A percentile compares a stretch with the other conserved stretches of the same genome.
These are phyloP conservation scores for Cenchrus purpureus DNA, from an alignment of 176 grass and related monocot genomes.

Conservation along the genomic window DNA sequence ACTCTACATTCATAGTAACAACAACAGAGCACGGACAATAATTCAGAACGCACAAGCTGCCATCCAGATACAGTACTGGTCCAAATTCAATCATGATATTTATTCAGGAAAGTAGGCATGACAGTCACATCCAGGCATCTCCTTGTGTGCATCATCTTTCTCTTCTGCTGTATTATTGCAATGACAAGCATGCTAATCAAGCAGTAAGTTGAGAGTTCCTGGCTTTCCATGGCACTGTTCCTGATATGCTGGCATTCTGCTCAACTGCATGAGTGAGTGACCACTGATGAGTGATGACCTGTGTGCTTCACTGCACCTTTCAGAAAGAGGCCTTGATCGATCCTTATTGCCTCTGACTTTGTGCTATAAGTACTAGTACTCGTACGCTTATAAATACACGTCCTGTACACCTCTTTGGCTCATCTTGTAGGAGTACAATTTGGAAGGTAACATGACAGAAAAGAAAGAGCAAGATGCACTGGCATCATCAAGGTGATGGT, in stretches of 20 bases:
- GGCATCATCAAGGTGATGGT: conserved; percentile 32
- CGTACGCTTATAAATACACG: conserved; percentile 33
- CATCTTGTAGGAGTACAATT: conserved; percentile 9
- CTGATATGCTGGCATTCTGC: conserved; percentile 29
- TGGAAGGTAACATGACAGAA: conserved; percentile 31
- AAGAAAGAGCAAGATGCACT: conserved; percentile 12
- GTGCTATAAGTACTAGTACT: conserved; percentile 34
- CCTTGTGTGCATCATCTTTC: conserved; percentile 8
- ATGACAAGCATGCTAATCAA: conserved; percentile 14
- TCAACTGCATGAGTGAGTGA: conserved; percentile 42
- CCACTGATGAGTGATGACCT: conserved; percentile 31
- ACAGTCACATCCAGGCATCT: conserved; percentile 5
- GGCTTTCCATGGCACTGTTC: conserved; percentile 30
- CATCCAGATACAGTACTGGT: background rate
- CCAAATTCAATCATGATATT: conserved; percentile 23
- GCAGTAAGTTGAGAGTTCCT: conserved; percentile 21
- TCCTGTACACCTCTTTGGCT: conserved; percentile 21
- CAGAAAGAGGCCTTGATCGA: conserved; percentile 24
- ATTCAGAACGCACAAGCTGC: conserved; percentile 31
- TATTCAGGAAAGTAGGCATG: conserved; percentile 30
- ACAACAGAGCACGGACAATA: conserved; percentile 8
- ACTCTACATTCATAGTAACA: conserved; percentile 5
- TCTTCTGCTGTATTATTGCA: background rate
- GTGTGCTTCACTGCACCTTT: conserved; percentile 45
- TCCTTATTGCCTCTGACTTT: background rate